A percentile compares a stretch with the other conserved stretches of the same genome.
Conservation (phyloP, 495 filamentous ascomycete species). For the Neurospora sublineolata region DNA sequence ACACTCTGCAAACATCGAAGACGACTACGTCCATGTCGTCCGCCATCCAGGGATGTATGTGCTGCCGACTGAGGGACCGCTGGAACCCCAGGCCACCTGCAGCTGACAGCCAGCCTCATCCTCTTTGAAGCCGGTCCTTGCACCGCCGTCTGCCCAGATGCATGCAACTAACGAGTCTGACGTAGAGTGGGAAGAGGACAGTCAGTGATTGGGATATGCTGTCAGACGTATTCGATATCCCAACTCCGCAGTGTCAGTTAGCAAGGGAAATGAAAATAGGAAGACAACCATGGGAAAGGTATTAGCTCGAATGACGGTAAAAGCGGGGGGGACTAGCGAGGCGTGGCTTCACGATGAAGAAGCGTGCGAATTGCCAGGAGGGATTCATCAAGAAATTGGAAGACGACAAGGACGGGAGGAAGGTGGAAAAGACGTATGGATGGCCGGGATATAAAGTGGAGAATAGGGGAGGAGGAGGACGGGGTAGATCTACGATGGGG, state of each 20-base stretch:
- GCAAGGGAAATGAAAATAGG: background rate
- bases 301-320: background rate
- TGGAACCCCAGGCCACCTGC: background rate
- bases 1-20: fast-evolving
- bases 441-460: background rate
- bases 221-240: background rate
- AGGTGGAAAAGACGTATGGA: background rate
- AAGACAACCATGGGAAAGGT: background rate
- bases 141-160: background rate
- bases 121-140: background rate
- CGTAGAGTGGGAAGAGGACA: background rate
- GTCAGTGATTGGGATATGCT: background rate
- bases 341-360: background rate
- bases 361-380: background rate
- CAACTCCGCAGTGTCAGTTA: background rate
- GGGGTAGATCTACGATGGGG: background rate
- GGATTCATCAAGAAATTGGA: background rate
- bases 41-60: background rate
- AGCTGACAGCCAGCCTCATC: background rate
- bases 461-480: background rate
- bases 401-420: background rate
- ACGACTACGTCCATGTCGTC: background rate
- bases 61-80: background rate
- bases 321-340: background rate
- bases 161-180: background rate